phyloP scores from a whole-genome alignment of 495 filamentous ascomycete genomes.

The Talaromyces thailandensis region DNA sequence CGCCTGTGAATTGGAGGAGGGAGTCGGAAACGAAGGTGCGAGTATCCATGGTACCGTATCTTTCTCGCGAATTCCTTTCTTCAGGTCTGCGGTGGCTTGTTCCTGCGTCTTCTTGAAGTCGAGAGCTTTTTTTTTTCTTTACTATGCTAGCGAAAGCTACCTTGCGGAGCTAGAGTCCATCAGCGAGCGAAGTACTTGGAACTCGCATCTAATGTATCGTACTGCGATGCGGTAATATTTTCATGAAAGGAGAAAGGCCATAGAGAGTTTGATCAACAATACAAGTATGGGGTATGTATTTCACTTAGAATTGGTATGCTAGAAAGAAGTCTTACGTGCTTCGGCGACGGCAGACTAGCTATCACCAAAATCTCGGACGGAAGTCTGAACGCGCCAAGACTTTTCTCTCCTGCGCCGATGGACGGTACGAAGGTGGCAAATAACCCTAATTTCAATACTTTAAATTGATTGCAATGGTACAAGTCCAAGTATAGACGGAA shows the following conservation, averaged over 20 bases:
- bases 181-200: background rate
- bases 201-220: background rate
- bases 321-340: background rate
- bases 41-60: slow-evolving; percentile 25
- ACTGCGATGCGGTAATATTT: background rate
- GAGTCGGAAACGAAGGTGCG: slow-evolving; percentile 39
- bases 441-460: background rate
- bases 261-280: background rate
- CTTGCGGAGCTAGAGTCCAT: background rate
- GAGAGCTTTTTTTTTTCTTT: background rate
- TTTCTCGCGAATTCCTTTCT: background rate
- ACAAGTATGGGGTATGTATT: background rate
- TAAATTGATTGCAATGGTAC: background rate
- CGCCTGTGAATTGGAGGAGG: slow-evolving; percentile 45
- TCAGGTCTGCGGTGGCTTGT: background rate
- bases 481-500: background rate
- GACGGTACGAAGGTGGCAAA: background rate
- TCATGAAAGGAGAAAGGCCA: background rate
- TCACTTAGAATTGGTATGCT: background rate
- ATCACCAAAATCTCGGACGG: background rate
- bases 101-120: background rate
- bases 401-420: background rate
- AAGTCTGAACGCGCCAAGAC: slow-evolving; percentile 3
- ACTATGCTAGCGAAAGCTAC: background rate
- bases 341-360: background rate